These are phyloP conservation scores for Phytophthora rubi DNA, from an alignment of 352 stramenopile species.

Conservation along the genomic window DNA sequence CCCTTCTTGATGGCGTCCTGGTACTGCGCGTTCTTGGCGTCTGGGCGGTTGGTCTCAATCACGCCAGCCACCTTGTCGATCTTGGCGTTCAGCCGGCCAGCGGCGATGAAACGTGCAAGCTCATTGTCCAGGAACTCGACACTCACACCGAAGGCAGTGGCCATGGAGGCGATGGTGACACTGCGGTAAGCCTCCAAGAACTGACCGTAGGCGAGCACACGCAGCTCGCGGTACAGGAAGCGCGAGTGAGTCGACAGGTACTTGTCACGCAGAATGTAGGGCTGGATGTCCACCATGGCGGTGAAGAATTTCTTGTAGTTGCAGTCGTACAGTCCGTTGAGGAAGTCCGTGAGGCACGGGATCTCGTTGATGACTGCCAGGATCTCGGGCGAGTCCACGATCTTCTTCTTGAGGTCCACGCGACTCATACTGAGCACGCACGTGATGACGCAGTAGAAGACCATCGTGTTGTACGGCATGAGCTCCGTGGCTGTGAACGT, in stretches of 20 bases:
- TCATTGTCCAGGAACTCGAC: conserved; percentile 96
- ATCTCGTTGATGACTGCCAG: conserved; percentile 89
- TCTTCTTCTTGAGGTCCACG: conserved; percentile 97
- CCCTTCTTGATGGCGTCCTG: conserved; percentile 99
- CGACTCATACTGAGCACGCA: conserved; percentile 94
- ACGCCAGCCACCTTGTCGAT: conserved; percentile 99
- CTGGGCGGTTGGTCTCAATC: conserved; percentile 98
- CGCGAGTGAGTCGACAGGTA: conserved; percentile 93
- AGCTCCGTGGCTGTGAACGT: conserved; percentile 99
- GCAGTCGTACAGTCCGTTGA: conserved; percentile 97
- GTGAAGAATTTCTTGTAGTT: conserved; percentile 98
- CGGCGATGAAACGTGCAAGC: conserved; percentile 97
- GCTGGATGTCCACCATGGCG: conserved; percentile 89
- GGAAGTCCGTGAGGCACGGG: conserved; percentile 79
- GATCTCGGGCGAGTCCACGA: conserved; percentile 98
- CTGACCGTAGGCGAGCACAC: conserved; percentile 97
- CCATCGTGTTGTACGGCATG: conserved; percentile 97
- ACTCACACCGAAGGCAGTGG: conserved; percentile 95
- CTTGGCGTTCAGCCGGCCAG: conserved; percentile 96
- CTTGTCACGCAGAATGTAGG: conserved; percentile 91
- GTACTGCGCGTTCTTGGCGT: conserved; percentile 99
- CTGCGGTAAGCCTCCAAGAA: conserved; percentile 98
- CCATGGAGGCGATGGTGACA: conserved; percentile 98
- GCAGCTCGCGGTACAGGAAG: conserved; percentile 97
- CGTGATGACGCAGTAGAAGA: conserved; percentile 97